phyloP scores from a whole-genome alignment of 441 rosid species.

The Macaranga tanarius region DNA sequence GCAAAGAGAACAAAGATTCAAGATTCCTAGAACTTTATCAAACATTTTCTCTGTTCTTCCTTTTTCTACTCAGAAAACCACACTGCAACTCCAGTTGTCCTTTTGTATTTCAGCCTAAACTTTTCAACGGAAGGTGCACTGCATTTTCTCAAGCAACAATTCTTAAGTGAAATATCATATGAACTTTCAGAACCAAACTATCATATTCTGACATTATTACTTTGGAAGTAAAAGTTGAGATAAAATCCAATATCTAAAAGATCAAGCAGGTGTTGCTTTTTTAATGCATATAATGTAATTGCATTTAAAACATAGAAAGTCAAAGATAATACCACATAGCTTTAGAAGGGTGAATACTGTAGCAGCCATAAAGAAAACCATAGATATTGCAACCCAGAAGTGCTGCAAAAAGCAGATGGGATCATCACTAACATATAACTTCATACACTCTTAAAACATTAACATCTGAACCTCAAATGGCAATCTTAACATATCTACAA shows the following conservation, averaged over 20 bases:
- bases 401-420: slow-evolving; percentile 49
- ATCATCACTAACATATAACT: slow-evolving; percentile 10
- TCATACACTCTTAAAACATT: not conserved
- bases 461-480: not conserved
- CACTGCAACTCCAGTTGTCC: not conserved
- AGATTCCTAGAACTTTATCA: not conserved
- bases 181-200: not conserved
- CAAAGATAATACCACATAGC: slow-evolving; percentile 62
- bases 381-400: slow-evolving; percentile 96
- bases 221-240: not conserved
- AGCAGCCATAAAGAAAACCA: slow-evolving; percentile 95
- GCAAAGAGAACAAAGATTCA: not conserved
- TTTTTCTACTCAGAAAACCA: not conserved
- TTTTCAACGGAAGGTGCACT: slow-evolving; percentile 6
- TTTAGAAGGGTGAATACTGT: slow-evolving; percentile 86
- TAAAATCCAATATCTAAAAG: not conserved
- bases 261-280: not conserved
- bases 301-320: not conserved
- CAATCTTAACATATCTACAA: not conserved
- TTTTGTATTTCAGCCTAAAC: not conserved
- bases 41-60: not conserved
- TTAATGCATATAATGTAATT: slow-evolving; percentile 7
- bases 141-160: not conserved
- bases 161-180: not conserved
- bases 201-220: not conserved